Evolutionary conservation across 306 rosid genomes (phyloP).

Genomic region (Mimosa pudica): DNA sequence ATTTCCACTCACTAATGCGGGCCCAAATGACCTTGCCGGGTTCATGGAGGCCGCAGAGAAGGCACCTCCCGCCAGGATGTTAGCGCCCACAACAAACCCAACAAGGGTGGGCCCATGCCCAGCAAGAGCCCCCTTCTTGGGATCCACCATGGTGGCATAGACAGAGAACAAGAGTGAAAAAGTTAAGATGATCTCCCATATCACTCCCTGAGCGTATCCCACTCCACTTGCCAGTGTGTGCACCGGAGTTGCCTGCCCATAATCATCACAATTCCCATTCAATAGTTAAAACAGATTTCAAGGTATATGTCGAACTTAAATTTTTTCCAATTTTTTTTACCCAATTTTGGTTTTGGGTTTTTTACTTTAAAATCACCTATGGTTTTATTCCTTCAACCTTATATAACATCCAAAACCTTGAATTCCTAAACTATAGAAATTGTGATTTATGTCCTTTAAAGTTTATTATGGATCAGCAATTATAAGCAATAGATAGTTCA

Average conservation of each 20-base stretch:
- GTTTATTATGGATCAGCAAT: too few relatives aligned
- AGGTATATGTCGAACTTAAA: too few relatives aligned
- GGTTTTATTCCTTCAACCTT: too few relatives aligned
- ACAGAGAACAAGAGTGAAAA: slow-evolving; percentile 78
- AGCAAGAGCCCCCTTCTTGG: slow-evolving; percentile 66
- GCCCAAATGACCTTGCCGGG: slow-evolving; percentile 91
- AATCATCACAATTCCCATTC: not conserved
- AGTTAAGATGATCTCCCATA: slow-evolving; percentile 83
- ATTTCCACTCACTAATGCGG: slow-evolving; percentile 72
- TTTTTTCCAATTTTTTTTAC: too few relatives aligned
- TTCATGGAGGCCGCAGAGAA: slow-evolving; percentile 86
- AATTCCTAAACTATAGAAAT: too few relatives aligned
- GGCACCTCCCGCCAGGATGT: slow-evolving; percentile 81
- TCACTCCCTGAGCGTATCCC: slow-evolving; percentile 68
- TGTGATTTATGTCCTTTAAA: too few relatives aligned
- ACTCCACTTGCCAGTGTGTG: slow-evolving; percentile 76
- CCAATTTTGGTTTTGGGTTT: too few relatives aligned
- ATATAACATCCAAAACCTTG: too few relatives aligned
- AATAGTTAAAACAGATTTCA: not conserved
- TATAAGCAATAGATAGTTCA: too few relatives aligned
- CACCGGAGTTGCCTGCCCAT: slow-evolving; percentile 64
- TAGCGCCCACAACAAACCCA: slow-evolving; percentile 87
- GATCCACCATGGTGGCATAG: slow-evolving; percentile 85
- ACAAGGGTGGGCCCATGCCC: slow-evolving; percentile 74
- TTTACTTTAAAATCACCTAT: too few relatives aligned